Evolutionary conservation across 192 early-diverging fungal species (phyloP).

Genomic region (Spizellomyces sp.): DNA sequence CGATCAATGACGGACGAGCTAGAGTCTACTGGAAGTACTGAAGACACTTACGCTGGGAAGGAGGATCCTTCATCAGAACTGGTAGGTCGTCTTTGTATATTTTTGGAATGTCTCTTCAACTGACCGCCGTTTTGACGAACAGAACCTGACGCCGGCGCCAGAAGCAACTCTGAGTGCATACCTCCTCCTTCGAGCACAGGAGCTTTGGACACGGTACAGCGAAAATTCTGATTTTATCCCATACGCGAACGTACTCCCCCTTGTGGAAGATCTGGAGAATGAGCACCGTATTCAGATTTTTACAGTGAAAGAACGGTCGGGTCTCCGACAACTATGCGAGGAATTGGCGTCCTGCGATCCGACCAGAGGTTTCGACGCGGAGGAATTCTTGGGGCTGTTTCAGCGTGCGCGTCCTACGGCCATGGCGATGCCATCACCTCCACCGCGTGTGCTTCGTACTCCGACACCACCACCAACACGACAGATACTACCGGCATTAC

Average conservation of each 20-base stretch:
- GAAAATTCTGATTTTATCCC: background rate
- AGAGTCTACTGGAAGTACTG: no score
- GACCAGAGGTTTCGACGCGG: background rate
- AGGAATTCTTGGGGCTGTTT: slow-evolving; percentile 1
- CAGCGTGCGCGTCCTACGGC: background rate
- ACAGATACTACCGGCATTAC: background rate
- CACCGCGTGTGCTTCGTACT: background rate
- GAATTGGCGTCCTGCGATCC: background rate
- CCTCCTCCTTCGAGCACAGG: background rate
- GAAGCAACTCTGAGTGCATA: background rate
- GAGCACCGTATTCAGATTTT: slow-evolving; percentile 1
- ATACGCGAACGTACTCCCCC: background rate
- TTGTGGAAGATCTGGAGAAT: slow-evolving; percentile 1
- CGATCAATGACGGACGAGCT: no score
- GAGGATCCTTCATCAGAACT: no score
- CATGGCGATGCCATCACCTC: background rate
- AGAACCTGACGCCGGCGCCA: background rate
- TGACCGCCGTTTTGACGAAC: no score
- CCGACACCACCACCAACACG: background rate
- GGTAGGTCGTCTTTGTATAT: no score
- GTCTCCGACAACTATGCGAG: background rate
- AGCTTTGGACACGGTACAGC: background rate
- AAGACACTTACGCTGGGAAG: no score
- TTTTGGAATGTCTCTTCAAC: no score
- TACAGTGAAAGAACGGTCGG: background rate